Base-by-base conservation (phyloP, 2,329 filamentous ascomycete species). In the Trematosphaeria pertusa region DNA sequence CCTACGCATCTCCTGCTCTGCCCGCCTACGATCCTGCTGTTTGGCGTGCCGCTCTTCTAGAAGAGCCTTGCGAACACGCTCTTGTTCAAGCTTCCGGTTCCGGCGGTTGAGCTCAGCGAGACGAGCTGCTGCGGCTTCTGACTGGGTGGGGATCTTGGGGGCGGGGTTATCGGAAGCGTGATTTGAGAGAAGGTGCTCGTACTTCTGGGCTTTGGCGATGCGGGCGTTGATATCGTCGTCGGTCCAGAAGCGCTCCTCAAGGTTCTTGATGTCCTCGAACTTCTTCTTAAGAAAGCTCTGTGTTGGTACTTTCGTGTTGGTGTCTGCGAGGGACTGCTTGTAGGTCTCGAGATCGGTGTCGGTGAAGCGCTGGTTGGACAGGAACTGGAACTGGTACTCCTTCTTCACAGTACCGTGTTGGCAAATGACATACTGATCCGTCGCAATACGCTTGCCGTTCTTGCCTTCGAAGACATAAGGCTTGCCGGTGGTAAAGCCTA, bases 11-110 rank as follows among this genome's bases (percentile, higher is more conserved):
- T 87, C 84, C 37, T 82, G 81, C 31, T 44, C 78, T 73, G 24
- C 55, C 48, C 62, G 56, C 64, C 72, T 48, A 21, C 60, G 69
- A 7, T 68, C 70, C 10, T 67, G 54, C 37, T 71, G 58, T 34
- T 71, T 61, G 48, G 71, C 68, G 20, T 67, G 61, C 15, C 74
- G 72, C 74, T 99, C 94, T 58, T 87, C 87, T 45, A 96, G 79
- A 67, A 97, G 89, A 0, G 92, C 93, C 70, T 89, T 89, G 49
- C 93, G 89, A n/a, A 97, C 88, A 37, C 89, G 87, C 67, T 96
- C 89, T n/a, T 84, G 82, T 65, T 97, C 97, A 58, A 87, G 82
- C 48, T 87, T 85, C 52, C 93, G 87, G 72, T 96, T 97, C 65
- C 88, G 85, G 20, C 84, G 80, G 73, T 99, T 99, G 56, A 96